Conservation (phyloP, 108 stramenopile species). For the Cylindrotheca closterium region DNA sequence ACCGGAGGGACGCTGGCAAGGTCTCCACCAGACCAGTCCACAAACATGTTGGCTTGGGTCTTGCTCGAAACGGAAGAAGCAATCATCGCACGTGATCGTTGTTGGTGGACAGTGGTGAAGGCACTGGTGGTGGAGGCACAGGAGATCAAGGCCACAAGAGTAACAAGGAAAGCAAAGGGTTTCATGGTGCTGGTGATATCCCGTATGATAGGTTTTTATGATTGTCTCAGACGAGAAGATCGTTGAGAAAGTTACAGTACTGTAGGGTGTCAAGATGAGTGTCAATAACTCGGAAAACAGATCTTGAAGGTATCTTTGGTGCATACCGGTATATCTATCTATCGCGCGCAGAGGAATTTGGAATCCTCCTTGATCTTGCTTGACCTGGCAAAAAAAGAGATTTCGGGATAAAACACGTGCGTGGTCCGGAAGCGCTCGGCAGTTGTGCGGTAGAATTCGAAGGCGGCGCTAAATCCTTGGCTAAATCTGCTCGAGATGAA, state of each 20-base stretch:
- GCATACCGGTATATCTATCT: no score
- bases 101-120: background rate
- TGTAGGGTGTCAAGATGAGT: no score
- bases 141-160: background rate
- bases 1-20: background rate
- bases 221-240: background rate
- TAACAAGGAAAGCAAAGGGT: background rate
- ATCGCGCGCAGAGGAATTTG: no score
- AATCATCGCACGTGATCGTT: background rate
- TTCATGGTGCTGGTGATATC: background rate
- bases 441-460: no score
- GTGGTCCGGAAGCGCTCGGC: no score
- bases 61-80: background rate
- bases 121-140: background rate
- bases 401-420: no score
- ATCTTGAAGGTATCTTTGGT: background rate
- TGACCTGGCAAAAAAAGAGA: no score
- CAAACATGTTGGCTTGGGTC: background rate
- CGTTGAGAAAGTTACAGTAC: no score
- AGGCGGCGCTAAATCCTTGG: no score
- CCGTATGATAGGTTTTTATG: background rate
- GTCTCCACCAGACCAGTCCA: background rate
- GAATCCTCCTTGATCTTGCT: no score
- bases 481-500: no score
- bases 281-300: background rate